A percentile compares a stretch with the other conserved stretches of the same genome.
These are phyloP conservation scores for Acanthamoeba divionensis DNA, from an alignment of 208 protist species.

Conservation along the genomic window DNA sequence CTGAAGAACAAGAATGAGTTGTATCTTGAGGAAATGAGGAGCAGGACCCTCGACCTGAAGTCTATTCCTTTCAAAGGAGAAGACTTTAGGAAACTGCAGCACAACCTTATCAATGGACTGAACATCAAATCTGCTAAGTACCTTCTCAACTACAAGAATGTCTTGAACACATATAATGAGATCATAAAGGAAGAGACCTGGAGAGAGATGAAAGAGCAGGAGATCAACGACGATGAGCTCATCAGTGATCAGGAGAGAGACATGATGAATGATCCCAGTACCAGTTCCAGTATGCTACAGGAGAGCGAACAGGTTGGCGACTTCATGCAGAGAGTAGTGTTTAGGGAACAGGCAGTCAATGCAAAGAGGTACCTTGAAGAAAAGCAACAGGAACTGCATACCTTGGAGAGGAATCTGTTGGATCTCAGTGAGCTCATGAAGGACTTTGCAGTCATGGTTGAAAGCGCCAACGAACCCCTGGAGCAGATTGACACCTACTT, in stretches of 20 bases:
- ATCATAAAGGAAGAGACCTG: background rate
- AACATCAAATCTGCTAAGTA: background rate
- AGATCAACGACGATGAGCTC: background rate
- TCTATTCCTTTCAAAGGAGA: background rate
- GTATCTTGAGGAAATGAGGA: background rate
- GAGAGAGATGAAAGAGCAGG: background rate
- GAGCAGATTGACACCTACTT: background rate
- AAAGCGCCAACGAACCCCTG: background rate
- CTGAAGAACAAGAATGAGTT: background rate
- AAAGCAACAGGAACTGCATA: background rate
- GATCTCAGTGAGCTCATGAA: background rate
- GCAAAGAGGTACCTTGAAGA: background rate
- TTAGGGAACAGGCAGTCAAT: background rate
- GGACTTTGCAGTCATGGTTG: background rate
- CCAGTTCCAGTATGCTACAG: background rate
- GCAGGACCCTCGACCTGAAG: background rate
- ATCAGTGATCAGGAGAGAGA: background rate
- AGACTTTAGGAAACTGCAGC: background rate
- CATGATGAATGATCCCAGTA: background rate
- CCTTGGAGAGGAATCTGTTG: background rate
- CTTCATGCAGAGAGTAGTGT: background rate
- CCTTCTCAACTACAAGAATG: background rate
- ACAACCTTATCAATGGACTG: background rate
- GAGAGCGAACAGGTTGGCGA: background rate
- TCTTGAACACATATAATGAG: background rate